These are phyloP conservation scores for Raphanus raphanistrum DNA, from an alignment of 345 rosid species.

Conservation along the genomic window DNA sequence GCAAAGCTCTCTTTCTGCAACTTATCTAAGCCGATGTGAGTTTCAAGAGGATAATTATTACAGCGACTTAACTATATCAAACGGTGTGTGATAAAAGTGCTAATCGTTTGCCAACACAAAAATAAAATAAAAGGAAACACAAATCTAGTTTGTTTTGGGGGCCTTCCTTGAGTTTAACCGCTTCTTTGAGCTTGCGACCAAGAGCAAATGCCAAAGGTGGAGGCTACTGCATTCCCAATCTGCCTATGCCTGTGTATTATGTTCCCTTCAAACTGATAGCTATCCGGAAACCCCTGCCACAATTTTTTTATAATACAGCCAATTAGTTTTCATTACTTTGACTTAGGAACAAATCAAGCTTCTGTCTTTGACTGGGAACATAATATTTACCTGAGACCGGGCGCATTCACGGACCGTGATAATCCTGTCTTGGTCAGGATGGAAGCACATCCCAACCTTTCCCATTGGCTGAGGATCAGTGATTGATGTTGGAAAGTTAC, in stretches of 20 bases:
- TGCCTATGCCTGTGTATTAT: constrained; percentile 73
- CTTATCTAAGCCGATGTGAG: not conserved
- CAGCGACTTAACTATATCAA: not conserved
- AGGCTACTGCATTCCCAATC: constrained; percentile 95
- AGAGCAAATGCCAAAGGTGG: constrained; percentile 83
- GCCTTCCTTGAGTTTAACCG: constrained; percentile 41
- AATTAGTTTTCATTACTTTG: not conserved
- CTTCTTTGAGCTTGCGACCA: constrained; percentile 84
- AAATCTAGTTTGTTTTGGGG: not conserved
- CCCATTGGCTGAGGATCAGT: constrained; percentile 96
- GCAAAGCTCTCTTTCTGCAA: too few species aligned
- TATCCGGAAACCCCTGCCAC: constrained; percentile 82
- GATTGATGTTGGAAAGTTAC: constrained; percentile 85
- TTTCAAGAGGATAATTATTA: not conserved
- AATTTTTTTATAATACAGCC: not conserved
- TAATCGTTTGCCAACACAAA: not conserved
- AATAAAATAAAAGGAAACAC: not conserved
- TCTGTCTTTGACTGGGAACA: not conserved
- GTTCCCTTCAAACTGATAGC: constrained; percentile 63
- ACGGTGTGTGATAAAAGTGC: not conserved
- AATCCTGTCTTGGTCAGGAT: constrained; percentile 87
- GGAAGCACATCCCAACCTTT: constrained; percentile 93
- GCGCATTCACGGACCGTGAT: constrained; percentile 88
- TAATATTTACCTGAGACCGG: constrained; percentile 63
- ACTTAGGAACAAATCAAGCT: not conserved